Evolutionary conservation across 73 alveolate species (phyloP).

Genomic region (Paramecium sonneborni): DNA sequence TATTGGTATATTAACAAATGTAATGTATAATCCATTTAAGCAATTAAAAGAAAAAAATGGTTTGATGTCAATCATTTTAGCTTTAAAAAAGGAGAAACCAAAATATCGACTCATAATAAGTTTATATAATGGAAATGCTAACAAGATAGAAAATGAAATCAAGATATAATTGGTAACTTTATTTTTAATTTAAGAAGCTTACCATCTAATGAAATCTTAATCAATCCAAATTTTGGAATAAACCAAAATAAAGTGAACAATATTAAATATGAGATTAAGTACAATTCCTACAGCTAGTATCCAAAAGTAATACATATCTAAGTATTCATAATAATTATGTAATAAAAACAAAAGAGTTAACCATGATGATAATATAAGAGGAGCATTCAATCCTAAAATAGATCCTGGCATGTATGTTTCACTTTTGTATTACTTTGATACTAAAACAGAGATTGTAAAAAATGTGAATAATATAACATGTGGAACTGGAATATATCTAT

Average conservation of each 20-base stretch:
- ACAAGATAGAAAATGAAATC: neutral
- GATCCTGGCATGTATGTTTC: slow-evolving; percentile 46
- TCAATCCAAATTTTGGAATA: neutral
- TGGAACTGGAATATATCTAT: slow-evolving; percentile 11
- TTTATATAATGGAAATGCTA: neutral
- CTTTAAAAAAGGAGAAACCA: slow-evolving; percentile 45
- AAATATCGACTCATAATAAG: slow-evolving; percentile 36
- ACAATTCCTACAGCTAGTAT: neutral
- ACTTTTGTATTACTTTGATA: neutral
- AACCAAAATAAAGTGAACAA: neutral
- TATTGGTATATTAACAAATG: neutral
- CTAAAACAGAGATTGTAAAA: neutral
- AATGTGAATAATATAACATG: neutral
- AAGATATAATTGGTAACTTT: neutral
- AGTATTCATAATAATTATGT: neutral
- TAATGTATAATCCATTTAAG: neutral
- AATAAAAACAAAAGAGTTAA: neutral
- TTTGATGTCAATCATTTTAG: neutral
- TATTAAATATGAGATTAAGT: neutral
- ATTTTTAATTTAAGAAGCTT: slow-evolving; percentile 15
- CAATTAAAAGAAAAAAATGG: neutral
- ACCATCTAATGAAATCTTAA: neutral
- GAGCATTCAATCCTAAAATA: neutral
- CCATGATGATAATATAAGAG: slow-evolving; percentile 12
- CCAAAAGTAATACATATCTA: neutral